These are phyloP conservation scores for Biscutella auriculata DNA, from an alignment of 441 rosid species.

Conservation along the genomic window DNA sequence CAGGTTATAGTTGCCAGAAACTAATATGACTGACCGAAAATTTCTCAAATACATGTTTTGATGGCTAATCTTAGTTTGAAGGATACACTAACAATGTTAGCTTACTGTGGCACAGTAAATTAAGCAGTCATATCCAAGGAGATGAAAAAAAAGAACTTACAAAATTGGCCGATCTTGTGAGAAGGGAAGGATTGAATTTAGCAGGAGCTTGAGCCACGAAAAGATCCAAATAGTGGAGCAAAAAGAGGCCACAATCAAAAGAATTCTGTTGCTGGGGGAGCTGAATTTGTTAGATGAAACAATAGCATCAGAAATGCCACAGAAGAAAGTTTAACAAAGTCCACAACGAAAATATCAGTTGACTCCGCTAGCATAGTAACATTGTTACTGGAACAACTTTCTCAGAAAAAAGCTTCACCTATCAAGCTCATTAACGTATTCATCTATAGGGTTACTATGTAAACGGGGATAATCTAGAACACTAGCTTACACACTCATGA, in stretches of 20 bases:
- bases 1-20: neutral
- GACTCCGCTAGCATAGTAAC: neutral
- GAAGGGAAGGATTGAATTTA: constrained; percentile 45
- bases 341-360: neutral
- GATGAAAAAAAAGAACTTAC: constrained; percentile 31
- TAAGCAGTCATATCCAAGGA: neutral
- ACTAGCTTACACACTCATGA: neutral
- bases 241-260: constrained; percentile 73
- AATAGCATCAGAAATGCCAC: constrained; percentile 3
- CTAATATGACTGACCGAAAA: neutral
- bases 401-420: neutral
- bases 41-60: neutral
- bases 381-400: neutral
- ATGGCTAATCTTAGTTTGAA: neutral
- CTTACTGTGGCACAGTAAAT: neutral
- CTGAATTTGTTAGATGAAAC: constrained; percentile 26
- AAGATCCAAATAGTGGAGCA: constrained; percentile 68
- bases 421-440: neutral
- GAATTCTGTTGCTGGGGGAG: constrained; percentile 84
- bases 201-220: constrained; percentile 54
- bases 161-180: constrained; percentile 29
- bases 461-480: neutral
- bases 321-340: neutral
- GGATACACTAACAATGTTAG: neutral
- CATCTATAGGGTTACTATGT: neutral